These are phyloP conservation scores for Macrocybe gigantea DNA, from an alignment of 768 basidiomycete species.

Conservation along the genomic window DNA sequence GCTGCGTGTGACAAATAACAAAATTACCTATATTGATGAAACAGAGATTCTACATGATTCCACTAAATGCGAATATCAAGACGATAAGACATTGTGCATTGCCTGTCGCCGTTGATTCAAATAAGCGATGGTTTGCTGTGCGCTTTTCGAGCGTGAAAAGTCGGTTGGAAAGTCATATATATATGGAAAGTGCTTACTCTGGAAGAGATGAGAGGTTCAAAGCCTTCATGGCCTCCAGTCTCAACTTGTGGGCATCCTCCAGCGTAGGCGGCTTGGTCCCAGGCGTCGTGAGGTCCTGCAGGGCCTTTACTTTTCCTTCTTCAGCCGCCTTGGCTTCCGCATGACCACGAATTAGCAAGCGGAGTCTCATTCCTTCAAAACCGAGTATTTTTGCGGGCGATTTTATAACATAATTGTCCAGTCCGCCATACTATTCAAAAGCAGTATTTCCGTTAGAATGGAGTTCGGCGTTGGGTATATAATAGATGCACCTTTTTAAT, in stretches of 20 bases:
- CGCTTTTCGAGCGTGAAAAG: constrained; percentile 1
- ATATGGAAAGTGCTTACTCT: constrained; percentile 3
- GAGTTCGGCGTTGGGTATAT: neutral
- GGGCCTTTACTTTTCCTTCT: neutral
- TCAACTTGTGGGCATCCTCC: too few relatives aligned
- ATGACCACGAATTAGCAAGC: constrained; percentile 27
- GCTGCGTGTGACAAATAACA: neutral
- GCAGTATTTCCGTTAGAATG: neutral
- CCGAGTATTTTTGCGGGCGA: constrained; percentile 34
- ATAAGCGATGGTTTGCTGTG: constrained; percentile 11
- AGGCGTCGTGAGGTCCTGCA: neutral
- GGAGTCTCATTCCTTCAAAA: constrained; percentile 43
- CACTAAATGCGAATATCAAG: too few relatives aligned
- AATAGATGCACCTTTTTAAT: constrained; percentile 66
- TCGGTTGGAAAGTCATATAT: neutral
- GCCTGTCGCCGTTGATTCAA: constrained; percentile 4
- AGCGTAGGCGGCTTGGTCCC: neutral
- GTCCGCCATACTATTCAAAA: constrained; percentile 49
- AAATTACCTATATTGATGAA: too few relatives aligned
- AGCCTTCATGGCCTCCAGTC: constrained; percentile 12
- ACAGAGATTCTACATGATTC: too few relatives aligned
- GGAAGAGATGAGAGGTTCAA: constrained; percentile 15
- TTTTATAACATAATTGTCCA: constrained; percentile 62
- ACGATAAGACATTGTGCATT: neutral
- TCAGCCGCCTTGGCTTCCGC: constrained; percentile 2